Base-by-base conservation (phyloP, 306 rosid genomes). In the Lathyrus sativus region DNA sequence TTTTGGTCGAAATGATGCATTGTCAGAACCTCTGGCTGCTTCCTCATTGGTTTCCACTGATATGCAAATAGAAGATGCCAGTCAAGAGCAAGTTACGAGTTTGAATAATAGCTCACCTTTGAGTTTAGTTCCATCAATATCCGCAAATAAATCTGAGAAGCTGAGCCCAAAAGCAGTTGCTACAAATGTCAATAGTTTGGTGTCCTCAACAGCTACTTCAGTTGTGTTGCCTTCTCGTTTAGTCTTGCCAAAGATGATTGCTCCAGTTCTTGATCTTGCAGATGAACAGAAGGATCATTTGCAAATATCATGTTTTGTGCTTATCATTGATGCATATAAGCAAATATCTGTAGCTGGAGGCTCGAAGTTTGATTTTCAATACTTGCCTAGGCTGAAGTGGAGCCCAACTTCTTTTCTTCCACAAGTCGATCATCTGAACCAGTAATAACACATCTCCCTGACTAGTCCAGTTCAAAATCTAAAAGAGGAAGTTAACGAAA, bases 201-300 rank as follows among this genome's bases (percentile, higher is more conserved):
- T 78, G 51, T 86, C 95, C 53, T 93, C 92, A 42, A 85, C 95
- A 6, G 97, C 89, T 79, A 90, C 96, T 79, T 90, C 96, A 14
- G 89, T 75, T 44, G 85, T 79, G 74, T 59, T 82, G 75, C 78
- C 96, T 70, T 41, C 71, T 65, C 85, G 85, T 75, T 33, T 93
- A 81, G 80, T 90, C 81, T 70, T 93, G 85, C 97, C 97, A 75
- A 90, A 85, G 85, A 90, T 93, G 91, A 78, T 77, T 38, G 99
- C 96, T 8, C 99, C 97, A 61, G 96, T 93, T 68, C 86, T 93
- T 74, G 85, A 85, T 68, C 95, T 90, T 85, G 79, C 86, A 57
- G 97, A 90, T 74, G 97, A 93, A 55, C 91, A 93, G 83, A 90
- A 74, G 77, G 99, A 93, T 79, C 44, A 72, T 71, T 49, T 93